A percentile compares a stretch with the other conserved stretches of the same genome.
Conservation (phyloP, 805 yeast species). For the Phaffomyces opuntiae region DNA sequence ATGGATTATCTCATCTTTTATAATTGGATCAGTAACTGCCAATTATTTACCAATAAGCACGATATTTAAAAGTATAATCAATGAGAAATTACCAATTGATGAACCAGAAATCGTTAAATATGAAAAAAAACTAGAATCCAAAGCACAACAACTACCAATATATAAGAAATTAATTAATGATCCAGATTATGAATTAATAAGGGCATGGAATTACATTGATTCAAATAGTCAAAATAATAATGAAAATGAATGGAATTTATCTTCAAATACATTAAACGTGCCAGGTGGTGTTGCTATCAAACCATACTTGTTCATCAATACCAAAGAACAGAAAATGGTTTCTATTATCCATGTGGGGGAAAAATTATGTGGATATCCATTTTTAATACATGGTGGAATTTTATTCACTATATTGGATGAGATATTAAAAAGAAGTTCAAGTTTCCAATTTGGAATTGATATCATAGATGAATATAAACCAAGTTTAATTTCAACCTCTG, state of each 20-base stretch:
- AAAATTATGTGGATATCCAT: conserved; percentile 78
- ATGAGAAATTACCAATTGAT: conserved; percentile 17
- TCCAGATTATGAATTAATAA: conserved; percentile 30
- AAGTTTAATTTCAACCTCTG: conserved; percentile 37
- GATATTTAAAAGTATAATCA: conserved; percentile 22
- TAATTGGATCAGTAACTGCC: conserved; percentile 29
- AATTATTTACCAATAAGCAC: conserved; percentile 28
- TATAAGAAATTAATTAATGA: conserved; percentile 39
- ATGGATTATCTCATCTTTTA: conserved; percentile 21
- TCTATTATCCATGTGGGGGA: conserved; percentile 74
- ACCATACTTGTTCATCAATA: conserved; percentile 61
- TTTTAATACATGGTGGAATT: conserved; percentile 84
- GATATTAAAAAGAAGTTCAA: conserved; percentile 49
- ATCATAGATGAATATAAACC: conserved; percentile 33
- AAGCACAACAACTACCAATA: conserved; percentile 43
- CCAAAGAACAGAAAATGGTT: conserved; percentile 48
- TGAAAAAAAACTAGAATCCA: conserved; percentile 32
- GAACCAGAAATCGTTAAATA: conserved; percentile 25
- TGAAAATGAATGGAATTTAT: conserved; percentile 24
- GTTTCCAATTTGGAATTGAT: conserved; percentile 28
- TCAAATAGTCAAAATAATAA: conserved; percentile 23
- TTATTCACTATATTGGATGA: conserved; percentile 78
- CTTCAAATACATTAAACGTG: conserved; percentile 47
- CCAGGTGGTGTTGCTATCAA: conserved; percentile 79
- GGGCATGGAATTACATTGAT: conserved; percentile 42